Percentiles rank a stretch among this genome's conserved stretches.
These are phyloP conservation scores for Linaria vulgaris DNA, from an alignment of 257 asterid species.

Conservation along the genomic window DNA sequence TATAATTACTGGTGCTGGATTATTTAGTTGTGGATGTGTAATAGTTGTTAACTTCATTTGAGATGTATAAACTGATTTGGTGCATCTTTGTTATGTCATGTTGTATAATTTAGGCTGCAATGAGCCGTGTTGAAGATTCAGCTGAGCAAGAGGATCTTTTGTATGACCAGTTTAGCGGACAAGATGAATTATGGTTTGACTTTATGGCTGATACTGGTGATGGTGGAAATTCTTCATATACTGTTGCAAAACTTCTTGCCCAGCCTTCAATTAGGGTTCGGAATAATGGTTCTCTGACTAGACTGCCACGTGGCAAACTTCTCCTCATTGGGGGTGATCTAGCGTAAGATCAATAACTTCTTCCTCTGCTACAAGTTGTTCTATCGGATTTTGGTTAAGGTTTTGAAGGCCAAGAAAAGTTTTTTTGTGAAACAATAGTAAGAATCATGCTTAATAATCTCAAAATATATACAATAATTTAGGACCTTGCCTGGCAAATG, in stretches of 20 bases:
- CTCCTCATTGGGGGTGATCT: conserved; percentile 99
- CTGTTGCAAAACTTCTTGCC: conserved; percentile 91
- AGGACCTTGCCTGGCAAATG: not conserved
- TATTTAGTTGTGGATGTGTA: conserved; percentile 1
- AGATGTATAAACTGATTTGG: conserved; percentile 11
- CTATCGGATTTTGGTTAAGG: not conserved
- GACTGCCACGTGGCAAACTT: conserved; percentile 80
- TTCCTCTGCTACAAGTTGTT: conserved; percentile 17
- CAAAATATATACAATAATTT: too few species aligned
- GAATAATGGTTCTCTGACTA: conserved; percentile 45
- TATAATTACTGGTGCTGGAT: conserved; percentile 9
- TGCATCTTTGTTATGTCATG: conserved; percentile 18
- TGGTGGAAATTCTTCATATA: conserved; percentile 94
- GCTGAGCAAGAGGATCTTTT: conserved; percentile 77
- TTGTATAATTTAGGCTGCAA: conserved; percentile 72
- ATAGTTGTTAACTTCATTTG: conserved; percentile 11
- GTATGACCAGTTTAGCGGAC: conserved; percentile 80
- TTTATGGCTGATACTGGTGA: conserved; percentile 99
- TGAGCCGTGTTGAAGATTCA: conserved; percentile 85
- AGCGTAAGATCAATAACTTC: conserved; percentile 67
- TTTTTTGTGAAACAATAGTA: too few species aligned
- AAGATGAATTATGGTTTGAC: conserved; percentile 96
- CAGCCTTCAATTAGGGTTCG: conserved; percentile 73
- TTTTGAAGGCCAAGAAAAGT: too few species aligned
- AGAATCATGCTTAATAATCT: not conserved